A percentile compares a stretch with the other conserved stretches of the same genome.
Conservation (phyloP, 202 grass and related monocot species). For the Carex arenaria region DNA sequence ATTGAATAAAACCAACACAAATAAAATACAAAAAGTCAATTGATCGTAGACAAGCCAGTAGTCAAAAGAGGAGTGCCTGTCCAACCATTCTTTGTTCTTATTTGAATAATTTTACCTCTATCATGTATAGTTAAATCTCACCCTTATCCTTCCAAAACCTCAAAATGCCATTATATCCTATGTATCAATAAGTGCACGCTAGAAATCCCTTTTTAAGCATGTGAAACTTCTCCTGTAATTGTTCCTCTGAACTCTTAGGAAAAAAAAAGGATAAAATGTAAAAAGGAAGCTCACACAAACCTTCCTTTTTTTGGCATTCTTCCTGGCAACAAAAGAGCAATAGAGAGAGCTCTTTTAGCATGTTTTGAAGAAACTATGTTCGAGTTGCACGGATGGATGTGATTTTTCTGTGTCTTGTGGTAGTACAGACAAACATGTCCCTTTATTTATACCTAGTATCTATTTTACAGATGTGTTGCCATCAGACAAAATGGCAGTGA, state of each 20-base stretch:
- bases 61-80: not conserved
- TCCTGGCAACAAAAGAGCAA: not conserved
- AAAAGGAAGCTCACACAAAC: not conserved
- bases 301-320: not conserved
- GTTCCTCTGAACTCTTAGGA: not conserved
- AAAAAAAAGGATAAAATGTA: not conserved
- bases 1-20: not conserved
- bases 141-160: not conserved
- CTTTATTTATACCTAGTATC: not conserved
- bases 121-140: not conserved
- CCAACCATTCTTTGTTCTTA: not conserved
- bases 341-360: not conserved
- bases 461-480: constrained; percentile 49
- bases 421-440: not conserved
- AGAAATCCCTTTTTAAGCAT: not conserved
- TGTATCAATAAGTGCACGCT: not conserved
- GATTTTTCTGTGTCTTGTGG: not conserved
- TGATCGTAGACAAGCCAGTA: not conserved
- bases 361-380: not conserved
- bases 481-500: constrained; percentile 79
- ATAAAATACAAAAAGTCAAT: not conserved
- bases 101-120: not conserved
- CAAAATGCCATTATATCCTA: constrained; percentile 10
- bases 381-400: not conserved
- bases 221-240: not conserved